A percentile compares a stretch with the other conserved stretches of the same genome.
Evolutionary conservation across 2,329 filamentous ascomycete genomes (phyloP).

Genomic region (Neoarthrinium moseri): DNA sequence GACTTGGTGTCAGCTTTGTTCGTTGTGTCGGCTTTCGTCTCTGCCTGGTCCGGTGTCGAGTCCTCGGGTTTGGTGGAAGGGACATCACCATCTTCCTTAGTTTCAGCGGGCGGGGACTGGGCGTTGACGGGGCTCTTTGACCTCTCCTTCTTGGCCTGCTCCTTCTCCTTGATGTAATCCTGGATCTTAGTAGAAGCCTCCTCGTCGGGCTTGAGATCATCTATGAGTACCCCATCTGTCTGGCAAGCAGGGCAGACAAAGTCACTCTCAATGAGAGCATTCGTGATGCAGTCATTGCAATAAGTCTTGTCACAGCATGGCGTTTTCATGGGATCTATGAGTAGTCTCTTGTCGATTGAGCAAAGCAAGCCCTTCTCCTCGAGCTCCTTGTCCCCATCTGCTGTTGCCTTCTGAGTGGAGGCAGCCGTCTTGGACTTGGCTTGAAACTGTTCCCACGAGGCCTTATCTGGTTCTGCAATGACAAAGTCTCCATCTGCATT

Average conservation of each 20-base stretch:
- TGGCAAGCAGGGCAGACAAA: slow-evolving; percentile 92
- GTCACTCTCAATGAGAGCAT: slow-evolving; percentile 97
- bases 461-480: slow-evolving; percentile 92
- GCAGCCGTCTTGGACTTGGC: slow-evolving; percentile 87
- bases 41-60: slow-evolving; percentile 25
- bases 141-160: slow-evolving; percentile 43
- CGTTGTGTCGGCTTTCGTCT: slow-evolving; percentile 26
- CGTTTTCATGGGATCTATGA: slow-evolving; percentile 98
- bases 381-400: slow-evolving; percentile 79
- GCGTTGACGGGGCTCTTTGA: slow-evolving; percentile 45
- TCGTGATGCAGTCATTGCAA: slow-evolving; percentile 99
- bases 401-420: slow-evolving; percentile 74
- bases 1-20: slow-evolving; percentile 27
- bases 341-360: slow-evolving; percentile 95
- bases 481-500: slow-evolving; percentile 98
- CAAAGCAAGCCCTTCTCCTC: slow-evolving; percentile 88
- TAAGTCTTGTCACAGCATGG: slow-evolving; percentile 98
- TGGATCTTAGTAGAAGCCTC: slow-evolving; percentile 77
- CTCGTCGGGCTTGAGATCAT: slow-evolving; percentile 82
- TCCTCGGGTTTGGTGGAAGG: slow-evolving; percentile 37
- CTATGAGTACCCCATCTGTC: slow-evolving; percentile 87
- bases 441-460: slow-evolving; percentile 95
- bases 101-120: slow-evolving; percentile 27
- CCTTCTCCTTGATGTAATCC: slow-evolving; percentile 64
- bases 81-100: slow-evolving; percentile 34